phyloP scores from a whole-genome alignment of 2,329 filamentous ascomycete genomes.

The Macrophomina tecta region DNA sequence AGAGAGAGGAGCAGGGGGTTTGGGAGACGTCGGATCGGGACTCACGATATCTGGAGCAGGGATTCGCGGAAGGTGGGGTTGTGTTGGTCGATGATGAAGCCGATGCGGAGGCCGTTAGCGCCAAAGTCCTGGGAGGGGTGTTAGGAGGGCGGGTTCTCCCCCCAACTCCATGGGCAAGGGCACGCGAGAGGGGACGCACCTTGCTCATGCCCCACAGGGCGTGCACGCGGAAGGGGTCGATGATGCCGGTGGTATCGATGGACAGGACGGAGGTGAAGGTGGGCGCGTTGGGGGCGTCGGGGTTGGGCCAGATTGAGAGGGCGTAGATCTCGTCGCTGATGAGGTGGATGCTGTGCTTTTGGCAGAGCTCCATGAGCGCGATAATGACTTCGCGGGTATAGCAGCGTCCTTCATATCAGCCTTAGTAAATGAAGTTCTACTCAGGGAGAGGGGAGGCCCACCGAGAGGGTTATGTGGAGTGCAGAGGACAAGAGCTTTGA shows the following conservation, averaged over 20 bases:
- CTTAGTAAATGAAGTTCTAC: not conserved
- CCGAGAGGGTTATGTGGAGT: slow-evolving; percentile 55
- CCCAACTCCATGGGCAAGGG: not conserved
- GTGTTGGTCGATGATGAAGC: slow-evolving; percentile 36
- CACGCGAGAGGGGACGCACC: not conserved
- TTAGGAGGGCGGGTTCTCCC: not conserved
- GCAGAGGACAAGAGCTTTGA: slow-evolving; percentile 51
- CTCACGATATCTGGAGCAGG: slow-evolving; percentile 11
- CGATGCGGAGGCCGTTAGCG: slow-evolving; percentile 42
- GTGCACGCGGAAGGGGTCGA: slow-evolving; percentile 36
- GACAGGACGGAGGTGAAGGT: slow-evolving; percentile 37
- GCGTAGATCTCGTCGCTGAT: slow-evolving; percentile 47
- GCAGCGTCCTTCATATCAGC: not conserved
- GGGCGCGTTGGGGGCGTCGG: slow-evolving; percentile 3
- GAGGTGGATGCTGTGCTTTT: slow-evolving; percentile 40
- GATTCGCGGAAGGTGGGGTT: slow-evolving; percentile 6
- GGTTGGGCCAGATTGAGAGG: slow-evolving; percentile 37
- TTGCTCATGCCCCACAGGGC: slow-evolving; percentile 42
- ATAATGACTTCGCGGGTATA: slow-evolving; percentile 35
- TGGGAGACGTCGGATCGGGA: not conserved
- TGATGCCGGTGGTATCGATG: slow-evolving; percentile 32
- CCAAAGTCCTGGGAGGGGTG: slow-evolving; percentile 37
- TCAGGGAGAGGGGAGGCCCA: slow-evolving; percentile 33
- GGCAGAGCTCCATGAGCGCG: slow-evolving; percentile 38
- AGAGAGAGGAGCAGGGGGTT: not conserved